Conservation (phyloP, 345 rosid genomes). For the Psidium friedrichsthalianum region DNA sequence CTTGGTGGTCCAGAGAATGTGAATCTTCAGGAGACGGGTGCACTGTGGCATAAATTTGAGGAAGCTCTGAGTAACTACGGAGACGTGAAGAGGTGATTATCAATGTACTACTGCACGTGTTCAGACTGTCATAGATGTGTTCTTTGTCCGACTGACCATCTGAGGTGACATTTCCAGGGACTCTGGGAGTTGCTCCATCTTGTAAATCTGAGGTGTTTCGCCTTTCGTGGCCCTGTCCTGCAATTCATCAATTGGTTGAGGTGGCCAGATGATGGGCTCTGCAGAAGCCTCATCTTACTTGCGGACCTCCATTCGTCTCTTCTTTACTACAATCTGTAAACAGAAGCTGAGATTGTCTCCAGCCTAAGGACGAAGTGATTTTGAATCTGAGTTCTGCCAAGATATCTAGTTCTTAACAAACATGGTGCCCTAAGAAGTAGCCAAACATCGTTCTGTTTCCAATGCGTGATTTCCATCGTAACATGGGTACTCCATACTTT, state of each 20-base stretch:
- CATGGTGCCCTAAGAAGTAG: neutral
- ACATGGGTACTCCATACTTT: neutral
- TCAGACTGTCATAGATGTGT: neutral
- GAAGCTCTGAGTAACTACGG: slow-evolving; percentile 59
- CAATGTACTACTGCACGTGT: neutral
- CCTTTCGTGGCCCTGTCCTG: neutral
- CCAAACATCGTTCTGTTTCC: neutral
- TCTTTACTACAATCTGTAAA: neutral
- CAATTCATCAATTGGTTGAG: neutral
- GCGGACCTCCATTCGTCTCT: neutral
- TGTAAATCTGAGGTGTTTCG: slow-evolving; percentile 11
- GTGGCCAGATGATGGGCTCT: neutral
- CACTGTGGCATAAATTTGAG: slow-evolving; percentile 76
- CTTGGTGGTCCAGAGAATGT: slow-evolving; percentile 59
- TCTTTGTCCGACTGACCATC: neutral
- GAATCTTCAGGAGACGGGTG: slow-evolving; percentile 41
- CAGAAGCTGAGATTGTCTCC: neutral
- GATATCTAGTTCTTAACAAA: neutral
- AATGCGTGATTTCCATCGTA: neutral
- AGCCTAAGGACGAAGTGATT: neutral
- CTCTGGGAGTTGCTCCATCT: slow-evolving; percentile 46
- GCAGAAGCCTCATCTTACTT: neutral
- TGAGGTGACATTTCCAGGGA: slow-evolving; percentile 25
- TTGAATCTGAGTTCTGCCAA: neutral
- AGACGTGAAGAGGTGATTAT: slow-evolving; percentile 40